Evolutionary conservation across 345 rosid genomes (phyloP).

Genomic region (Draba incana): DNA sequence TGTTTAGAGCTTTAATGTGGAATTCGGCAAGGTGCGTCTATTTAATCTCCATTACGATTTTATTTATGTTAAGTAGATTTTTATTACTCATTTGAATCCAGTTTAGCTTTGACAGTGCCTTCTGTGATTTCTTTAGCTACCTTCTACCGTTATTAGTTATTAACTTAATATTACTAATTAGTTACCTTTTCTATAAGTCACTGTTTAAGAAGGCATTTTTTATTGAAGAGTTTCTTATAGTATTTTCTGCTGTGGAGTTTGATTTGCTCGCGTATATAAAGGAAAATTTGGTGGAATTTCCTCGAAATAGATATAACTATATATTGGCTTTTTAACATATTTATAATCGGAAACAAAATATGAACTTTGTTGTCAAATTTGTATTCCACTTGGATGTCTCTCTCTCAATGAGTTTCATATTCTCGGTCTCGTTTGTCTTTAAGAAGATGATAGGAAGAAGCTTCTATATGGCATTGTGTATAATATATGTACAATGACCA

Average conservation of each 20-base stretch:
- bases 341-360: not conserved
- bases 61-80: not conserved
- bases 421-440: constrained; percentile 9
- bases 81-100: constrained; percentile 10
- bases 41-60: constrained; percentile 17
- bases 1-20: constrained; percentile 12
- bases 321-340: not conserved
- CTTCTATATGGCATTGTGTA: constrained; percentile 18
- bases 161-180: constrained; percentile 1
- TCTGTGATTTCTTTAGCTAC: constrained; percentile 23
- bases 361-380: not conserved
- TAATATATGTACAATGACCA: constrained; percentile 12
- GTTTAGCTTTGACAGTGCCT: constrained; percentile 19
- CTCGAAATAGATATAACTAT: not conserved
- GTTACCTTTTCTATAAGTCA: not conserved
- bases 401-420: constrained; percentile 8
- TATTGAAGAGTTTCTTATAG: constrained; percentile 8
- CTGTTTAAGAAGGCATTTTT: not conserved
- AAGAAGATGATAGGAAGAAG: constrained; percentile 28
- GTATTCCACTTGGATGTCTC: not conserved
- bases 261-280: not conserved
- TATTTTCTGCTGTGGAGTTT: constrained; percentile 1
- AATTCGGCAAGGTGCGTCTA: constrained; percentile 23
- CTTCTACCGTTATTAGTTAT: constrained; percentile 4
- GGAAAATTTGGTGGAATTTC: not conserved